Base-by-base conservation (phyloP, 2,329 filamentous ascomycete species). In the Calonectria multiphialidica region DNA sequence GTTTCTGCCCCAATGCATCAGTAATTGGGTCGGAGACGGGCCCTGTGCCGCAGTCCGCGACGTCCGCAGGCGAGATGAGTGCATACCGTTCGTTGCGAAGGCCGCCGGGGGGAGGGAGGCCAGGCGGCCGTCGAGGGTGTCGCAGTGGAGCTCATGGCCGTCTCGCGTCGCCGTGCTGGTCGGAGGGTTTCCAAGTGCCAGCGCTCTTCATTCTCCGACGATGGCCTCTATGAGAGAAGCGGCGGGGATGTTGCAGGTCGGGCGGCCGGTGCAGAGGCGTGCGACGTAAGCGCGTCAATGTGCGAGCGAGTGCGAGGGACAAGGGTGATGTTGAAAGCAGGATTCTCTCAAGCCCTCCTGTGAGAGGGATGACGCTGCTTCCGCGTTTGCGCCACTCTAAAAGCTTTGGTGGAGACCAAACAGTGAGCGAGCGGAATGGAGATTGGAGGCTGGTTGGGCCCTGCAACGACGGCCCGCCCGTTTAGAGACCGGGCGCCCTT, bases 1-100 rank as follows among this genome's bases (percentile, higher is more conserved):
- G 88, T 89, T 95, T 92, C 90, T 93, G 80, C 21, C 45, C 59
- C 66, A 66, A 69, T 61, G 55, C 45, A 63, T 76, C 65, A 79
- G 71, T 28, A 66, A 50, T 45, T 50, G 44, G 63, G 12, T 23
- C 47, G 35, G 18, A 23, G 23, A 5, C 6, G 3, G 21, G 53
- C 9, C 3, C 21, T n/a, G 37, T 62, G 28, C 35, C 61, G 66
- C 23, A n/a, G 16, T 28, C 35, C 3, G 23, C 45, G 55, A 37
- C n/a, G 18, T 37, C 18, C 35, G n/a, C 62, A 47, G 50, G 64
- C 40, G 13, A 9, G 6, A 23, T 23, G 25, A 44, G 30, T 72
- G 80, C 86, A 72, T 78, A 88, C 87, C 77, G 80, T 87, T 79
- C 87, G 82, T 80, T 86, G 86, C 30, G 86, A 87, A 25, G 83